Percentiles rank a stretch among this genome's conserved stretches.
Conservation (phyloP, 1,284 basidiomycete species). For the Moniliophthora roreri region DNA sequence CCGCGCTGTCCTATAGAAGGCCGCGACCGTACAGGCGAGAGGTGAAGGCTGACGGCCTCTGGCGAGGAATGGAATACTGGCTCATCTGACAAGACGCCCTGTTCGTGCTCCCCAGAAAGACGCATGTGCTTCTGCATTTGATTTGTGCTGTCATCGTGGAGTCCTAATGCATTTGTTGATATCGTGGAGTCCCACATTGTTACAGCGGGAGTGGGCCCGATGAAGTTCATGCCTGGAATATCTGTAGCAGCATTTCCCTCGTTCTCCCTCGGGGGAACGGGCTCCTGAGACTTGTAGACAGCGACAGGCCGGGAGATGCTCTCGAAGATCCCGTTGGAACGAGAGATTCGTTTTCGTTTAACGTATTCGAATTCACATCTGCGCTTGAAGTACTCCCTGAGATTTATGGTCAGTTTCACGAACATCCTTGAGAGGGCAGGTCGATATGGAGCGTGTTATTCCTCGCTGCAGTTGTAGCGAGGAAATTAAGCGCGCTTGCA, state of each 20-base stretch:
- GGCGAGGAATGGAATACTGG: constrained; percentile 40
- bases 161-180: not conserved
- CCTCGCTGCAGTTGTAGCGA: too few relatives aligned
- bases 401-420: constrained; percentile 3
- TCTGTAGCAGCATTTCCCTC: not conserved
- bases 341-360: constrained; percentile 6
- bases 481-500: too few relatives aligned
- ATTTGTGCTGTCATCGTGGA: too few relatives aligned
- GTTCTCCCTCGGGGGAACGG: constrained; percentile 8
- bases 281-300: constrained; percentile 10
- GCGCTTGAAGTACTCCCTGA: constrained; percentile 47
- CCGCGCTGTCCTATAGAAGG: constrained; percentile 5
- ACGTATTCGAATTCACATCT: constrained; percentile 40
- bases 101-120: constrained; percentile 3
- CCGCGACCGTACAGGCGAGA: constrained; percentile 17
- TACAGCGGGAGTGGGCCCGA: constrained; percentile 9
- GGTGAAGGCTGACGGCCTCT: constrained; percentile 27
- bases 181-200: not conserved
- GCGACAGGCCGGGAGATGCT: constrained; percentile 35
- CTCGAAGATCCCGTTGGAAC: constrained; percentile 24
- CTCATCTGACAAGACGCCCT: constrained; percentile 26
- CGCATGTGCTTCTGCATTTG: too few relatives aligned
- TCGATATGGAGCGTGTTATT: too few relatives aligned
- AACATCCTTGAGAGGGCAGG: not conserved
- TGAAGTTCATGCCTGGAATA: constrained; percentile 4